phyloP scores from a whole-genome alignment of 495 filamentous ascomycete genomes.

The Hypoxylon lienhwacheense region DNA sequence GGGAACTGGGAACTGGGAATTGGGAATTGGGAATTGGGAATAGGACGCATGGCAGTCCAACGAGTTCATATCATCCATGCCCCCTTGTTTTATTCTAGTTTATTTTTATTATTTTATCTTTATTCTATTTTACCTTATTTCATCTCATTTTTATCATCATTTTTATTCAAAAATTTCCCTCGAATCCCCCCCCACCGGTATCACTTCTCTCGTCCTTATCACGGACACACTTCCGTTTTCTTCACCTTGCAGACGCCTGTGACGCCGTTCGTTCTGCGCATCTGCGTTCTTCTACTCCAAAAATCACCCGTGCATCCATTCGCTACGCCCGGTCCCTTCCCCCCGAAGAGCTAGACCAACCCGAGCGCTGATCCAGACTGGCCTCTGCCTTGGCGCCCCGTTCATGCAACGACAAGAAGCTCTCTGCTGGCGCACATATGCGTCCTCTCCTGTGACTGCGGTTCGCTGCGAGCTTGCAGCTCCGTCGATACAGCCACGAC shows the following conservation, averaged over 20 bases:
- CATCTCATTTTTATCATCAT: too few species aligned
- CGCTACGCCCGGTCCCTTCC: constrained; percentile 21
- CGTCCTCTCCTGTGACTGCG: constrained; percentile 44
- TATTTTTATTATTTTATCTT: not conserved
- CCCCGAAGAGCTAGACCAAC: constrained; percentile 8
- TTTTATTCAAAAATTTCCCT: too few species aligned
- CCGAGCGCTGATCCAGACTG: constrained; percentile 25
- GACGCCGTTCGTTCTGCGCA: constrained; percentile 23
- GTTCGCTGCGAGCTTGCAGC: constrained; percentile 39
- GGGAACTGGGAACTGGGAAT: too few species aligned
- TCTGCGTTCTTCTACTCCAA: constrained; percentile 17
- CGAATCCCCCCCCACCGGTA: too few species aligned
- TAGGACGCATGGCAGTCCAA: constrained; percentile 22
- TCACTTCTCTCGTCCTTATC: too few species aligned
- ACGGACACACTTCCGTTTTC: constrained; percentile 30
- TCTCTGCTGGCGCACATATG: constrained; percentile 39
- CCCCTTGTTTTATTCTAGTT: not conserved
- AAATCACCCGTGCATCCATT: constrained; percentile 17
- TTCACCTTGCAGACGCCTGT: constrained; percentile 37
- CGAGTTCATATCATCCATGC: constrained; percentile 22
- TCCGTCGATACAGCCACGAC: constrained; percentile 23
- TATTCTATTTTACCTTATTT: not conserved
- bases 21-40: constrained; percentile 6
- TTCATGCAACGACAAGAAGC: constrained; percentile 26
- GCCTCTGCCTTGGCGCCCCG: constrained; percentile 15